phyloP scores from a whole-genome alignment of 176 grass and related monocot genomes.

The Triticum aestivum region IWGSC_CS_RefSeq_v2.1 NC_057808.1:235931193-235931692 shows the following conservation, averaged over 20 bases:
- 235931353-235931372: too few relatives aligned
- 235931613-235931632: not conserved
- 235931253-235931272: slow-evolving; percentile 41
- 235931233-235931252: slow-evolving; percentile 47
- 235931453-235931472: slow-evolving; percentile 84
- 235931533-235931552: slow-evolving; percentile 84
- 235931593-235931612: not conserved
- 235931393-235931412: not conserved
- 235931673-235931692: slow-evolving; percentile 75
- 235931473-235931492: slow-evolving; percentile 69
- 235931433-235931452: slow-evolving; percentile 4
- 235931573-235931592: not conserved
- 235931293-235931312: slow-evolving; percentile 52
- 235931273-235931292: slow-evolving; percentile 64
- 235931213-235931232: slow-evolving; percentile 37
- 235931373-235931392: too few relatives aligned
- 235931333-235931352: not conserved
- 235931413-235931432: not conserved
- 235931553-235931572: slow-evolving; percentile 47
- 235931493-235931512: slow-evolving; percentile 84
- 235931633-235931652: slow-evolving; percentile 77
- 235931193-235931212: slow-evolving; percentile 32
- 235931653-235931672: slow-evolving; percentile 91
- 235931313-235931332: not conserved
- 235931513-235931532: slow-evolving; percentile 78